Percentiles rank a stretch among this genome's conserved stretches.
Conservation (phyloP, 1,284 basidiomycete species). For the Thelephora terrestris region DNA sequence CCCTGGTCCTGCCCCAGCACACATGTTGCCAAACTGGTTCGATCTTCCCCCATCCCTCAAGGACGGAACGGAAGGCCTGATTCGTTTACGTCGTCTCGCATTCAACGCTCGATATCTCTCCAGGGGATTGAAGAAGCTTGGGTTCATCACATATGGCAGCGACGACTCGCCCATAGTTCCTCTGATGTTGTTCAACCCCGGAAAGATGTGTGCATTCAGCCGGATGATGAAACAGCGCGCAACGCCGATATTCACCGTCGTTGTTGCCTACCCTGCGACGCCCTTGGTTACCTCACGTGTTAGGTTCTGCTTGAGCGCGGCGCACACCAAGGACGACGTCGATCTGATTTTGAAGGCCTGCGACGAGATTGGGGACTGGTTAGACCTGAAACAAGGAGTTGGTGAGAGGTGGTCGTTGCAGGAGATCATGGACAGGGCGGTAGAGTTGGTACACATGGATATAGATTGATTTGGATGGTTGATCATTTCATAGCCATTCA, state of each 20-base stretch:
- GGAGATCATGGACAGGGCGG: slow-evolving; percentile 64
- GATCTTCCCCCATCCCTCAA: slow-evolving; percentile 56
- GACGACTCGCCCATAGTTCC: slow-evolving; percentile 92
- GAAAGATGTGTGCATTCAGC: slow-evolving; percentile 85
- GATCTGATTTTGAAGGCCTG: slow-evolving; percentile 82
- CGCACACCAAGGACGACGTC: slow-evolving; percentile 96
- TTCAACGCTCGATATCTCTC: slow-evolving; percentile 95
- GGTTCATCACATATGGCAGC: slow-evolving; percentile 95
- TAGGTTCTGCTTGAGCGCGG: slow-evolving; percentile 89
- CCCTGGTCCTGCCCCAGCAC: slow-evolving; percentile 57
- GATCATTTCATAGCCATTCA: neutral
- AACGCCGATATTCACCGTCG: slow-evolving; percentile 80
- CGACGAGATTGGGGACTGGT: slow-evolving; percentile 84
- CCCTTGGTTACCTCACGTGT: slow-evolving; percentile 86
- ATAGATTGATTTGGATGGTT: neutral
- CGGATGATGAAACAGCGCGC: slow-evolving; percentile 79
- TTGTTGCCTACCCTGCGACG: slow-evolving; percentile 90
- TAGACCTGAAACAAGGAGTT: slow-evolving; percentile 77
- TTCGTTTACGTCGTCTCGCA: slow-evolving; percentile 78
- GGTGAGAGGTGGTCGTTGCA: slow-evolving; percentile 79
- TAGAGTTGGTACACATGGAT: slow-evolving; percentile 61
- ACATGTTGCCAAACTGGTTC: slow-evolving; percentile 61
- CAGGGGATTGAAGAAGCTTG: slow-evolving; percentile 80
- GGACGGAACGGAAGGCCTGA: slow-evolving; percentile 76
- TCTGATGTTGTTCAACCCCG: slow-evolving; percentile 87